Evolutionary conservation across 805 yeast genomes (phyloP).

Genomic region (Millerozyma miso): DNA sequence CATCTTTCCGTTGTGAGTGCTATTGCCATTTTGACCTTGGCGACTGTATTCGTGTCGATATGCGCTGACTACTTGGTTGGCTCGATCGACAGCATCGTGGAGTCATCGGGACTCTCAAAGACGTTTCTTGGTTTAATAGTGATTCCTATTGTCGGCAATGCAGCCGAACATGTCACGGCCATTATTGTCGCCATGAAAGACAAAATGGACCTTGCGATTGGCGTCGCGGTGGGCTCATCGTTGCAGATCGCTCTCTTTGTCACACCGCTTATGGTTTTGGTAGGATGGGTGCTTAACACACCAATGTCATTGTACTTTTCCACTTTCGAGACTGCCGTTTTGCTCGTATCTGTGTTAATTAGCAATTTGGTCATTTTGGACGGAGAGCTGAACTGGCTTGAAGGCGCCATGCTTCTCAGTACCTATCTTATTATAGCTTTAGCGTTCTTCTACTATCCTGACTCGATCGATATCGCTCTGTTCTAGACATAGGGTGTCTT

Average conservation of each 20-base stretch:
- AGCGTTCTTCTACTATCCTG: conserved; percentile 89
- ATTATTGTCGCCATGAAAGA: conserved; percentile 91
- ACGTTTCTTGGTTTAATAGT: conserved; percentile 92
- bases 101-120: conserved; percentile 79
- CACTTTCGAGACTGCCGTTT: conserved; percentile 87
- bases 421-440: conserved; percentile 84
- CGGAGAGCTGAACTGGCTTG: conserved; percentile 96
- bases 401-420: conserved; percentile 87
- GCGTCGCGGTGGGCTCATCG: conserved; percentile 95
- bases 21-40: conserved; percentile 48
- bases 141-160: conserved; percentile 96
- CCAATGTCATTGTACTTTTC: conserved; percentile 93
- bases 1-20: conserved; percentile 54
- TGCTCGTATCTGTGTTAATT: conserved; percentile 85
- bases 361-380: conserved; percentile 84
- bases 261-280: conserved; percentile 89
- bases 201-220: conserved; percentile 95
- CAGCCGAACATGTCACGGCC: conserved; percentile 98
- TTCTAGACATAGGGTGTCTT: conserved; percentile 5
- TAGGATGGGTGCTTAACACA: conserved; percentile 88
- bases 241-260: conserved; percentile 93
- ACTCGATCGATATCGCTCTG: conserved; percentile 13
- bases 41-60: conserved; percentile 78
- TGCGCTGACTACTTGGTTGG: conserved; percentile 95
- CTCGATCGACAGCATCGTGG: conserved; percentile 86